phyloP scores from a whole-genome alignment of 345 rosid species.

The Hevea brasiliensis region DNA sequence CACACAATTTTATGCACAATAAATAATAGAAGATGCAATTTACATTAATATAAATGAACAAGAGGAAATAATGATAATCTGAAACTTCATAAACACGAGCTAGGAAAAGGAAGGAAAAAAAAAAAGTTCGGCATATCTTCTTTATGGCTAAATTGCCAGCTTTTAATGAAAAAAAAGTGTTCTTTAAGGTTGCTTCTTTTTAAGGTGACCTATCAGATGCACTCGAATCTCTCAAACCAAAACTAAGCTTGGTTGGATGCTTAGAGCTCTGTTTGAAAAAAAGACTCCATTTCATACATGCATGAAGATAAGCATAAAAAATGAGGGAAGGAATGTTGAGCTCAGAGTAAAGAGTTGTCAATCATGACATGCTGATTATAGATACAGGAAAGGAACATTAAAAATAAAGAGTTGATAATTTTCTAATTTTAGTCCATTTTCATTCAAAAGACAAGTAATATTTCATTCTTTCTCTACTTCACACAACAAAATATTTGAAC shows the following conservation, averaged over 20 bases:
- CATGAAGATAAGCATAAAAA: neutral
- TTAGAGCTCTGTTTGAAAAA: neutral
- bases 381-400: neutral
- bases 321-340: neutral
- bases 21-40: neutral
- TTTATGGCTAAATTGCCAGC: neutral
- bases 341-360: neutral
- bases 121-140: neutral
- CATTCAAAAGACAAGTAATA: neutral
- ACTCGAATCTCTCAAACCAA: neutral
- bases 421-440: neutral
- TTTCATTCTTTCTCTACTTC: neutral
- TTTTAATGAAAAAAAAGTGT: too few species aligned
- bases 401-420: neutral
- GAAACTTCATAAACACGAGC: constrained; percentile 1
- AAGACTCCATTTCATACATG: neutral
- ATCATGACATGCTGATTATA: neutral
- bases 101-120: neutral
- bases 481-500: neutral
- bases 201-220: too few species aligned
- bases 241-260: neutral
- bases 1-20: neutral
- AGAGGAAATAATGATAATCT: constrained; percentile 7
- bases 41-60: neutral
- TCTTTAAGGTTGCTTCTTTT: neutral